Conservation (phyloP, 169 alveolate genomes). For the Plasmodium gonderi region DNA sequence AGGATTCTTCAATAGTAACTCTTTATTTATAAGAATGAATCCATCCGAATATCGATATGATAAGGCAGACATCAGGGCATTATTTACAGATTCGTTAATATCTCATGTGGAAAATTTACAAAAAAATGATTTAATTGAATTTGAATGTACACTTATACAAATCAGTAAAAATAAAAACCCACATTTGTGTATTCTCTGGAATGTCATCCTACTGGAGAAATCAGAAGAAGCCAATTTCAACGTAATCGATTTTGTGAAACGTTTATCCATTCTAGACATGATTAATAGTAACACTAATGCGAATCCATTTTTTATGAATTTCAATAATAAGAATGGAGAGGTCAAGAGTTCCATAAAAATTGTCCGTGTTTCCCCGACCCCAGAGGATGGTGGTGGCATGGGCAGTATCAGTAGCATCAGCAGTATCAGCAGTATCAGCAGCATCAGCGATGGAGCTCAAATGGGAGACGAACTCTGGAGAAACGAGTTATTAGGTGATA, state of each 20-base stretch:
- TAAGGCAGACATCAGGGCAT: slow-evolving; percentile 36
- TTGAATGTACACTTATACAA: slow-evolving; percentile 53
- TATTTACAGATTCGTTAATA: slow-evolving; percentile 28
- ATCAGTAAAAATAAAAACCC: slow-evolving; percentile 47
- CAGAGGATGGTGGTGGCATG: background rate
- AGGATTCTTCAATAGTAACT: slow-evolving; percentile 46
- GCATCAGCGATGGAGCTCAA: background rate
- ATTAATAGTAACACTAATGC: slow-evolving; percentile 24
- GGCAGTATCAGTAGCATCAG: background rate
- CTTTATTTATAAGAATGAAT: slow-evolving; percentile 45
- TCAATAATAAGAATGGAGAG: background rate
- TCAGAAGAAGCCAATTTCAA: background rate
- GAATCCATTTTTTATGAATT: slow-evolving; percentile 32
- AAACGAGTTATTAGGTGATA: background rate
- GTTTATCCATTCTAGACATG: slow-evolving; percentile 31
- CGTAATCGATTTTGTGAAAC: slow-evolving; percentile 46
- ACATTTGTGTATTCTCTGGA: slow-evolving; percentile 44
- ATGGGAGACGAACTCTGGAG: background rate
- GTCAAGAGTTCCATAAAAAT: slow-evolving; percentile 4
- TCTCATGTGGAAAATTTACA: slow-evolving; percentile 38
- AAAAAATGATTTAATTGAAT: slow-evolving; percentile 35
- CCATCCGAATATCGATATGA: slow-evolving; percentile 56
- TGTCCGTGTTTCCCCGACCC: background rate
- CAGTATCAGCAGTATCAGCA: background rate
- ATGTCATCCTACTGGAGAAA: slow-evolving; percentile 19